These are phyloP conservation scores for Hemileia vastatrix DNA, from an alignment of 1,284 basidiomycete genomes.

Conservation along the genomic window DNA sequence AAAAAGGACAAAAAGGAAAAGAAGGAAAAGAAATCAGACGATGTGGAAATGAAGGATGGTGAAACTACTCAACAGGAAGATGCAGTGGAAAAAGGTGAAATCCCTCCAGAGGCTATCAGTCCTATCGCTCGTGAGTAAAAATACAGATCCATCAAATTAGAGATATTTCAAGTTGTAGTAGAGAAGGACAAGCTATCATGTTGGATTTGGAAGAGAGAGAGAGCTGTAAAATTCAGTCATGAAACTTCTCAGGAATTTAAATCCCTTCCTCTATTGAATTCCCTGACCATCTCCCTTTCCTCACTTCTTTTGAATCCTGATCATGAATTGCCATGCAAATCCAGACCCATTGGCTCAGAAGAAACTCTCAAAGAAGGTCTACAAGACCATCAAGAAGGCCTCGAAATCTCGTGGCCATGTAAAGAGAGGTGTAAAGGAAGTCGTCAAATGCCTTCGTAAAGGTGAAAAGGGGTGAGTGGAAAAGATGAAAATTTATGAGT, in stretches of 20 bases:
- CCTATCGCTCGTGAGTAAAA: conserved; percentile 60
- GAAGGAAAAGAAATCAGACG: background rate
- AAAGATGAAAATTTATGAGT: background rate
- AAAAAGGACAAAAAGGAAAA: background rate
- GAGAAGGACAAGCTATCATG: too few species aligned
- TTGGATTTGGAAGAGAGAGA: too few species aligned
- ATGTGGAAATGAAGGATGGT: background rate
- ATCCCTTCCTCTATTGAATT: too few species aligned
- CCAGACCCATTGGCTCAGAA: conserved; percentile 70
- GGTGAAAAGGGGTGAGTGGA: conserved; percentile 75
- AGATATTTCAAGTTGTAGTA: too few species aligned
- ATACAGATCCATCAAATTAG: too few species aligned
- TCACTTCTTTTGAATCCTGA: too few species aligned
- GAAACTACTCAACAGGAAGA: conserved; percentile 26
- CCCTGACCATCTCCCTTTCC: too few species aligned
- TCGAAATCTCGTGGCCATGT: conserved; percentile 54
- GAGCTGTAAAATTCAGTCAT: too few species aligned
- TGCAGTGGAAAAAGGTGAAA: conserved; percentile 17
- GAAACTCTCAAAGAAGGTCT: conserved; percentile 81
- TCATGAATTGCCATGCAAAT: too few species aligned
- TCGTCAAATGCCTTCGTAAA: conserved; percentile 88
- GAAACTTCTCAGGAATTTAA: too few species aligned
- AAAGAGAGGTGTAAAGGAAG: conserved; percentile 90
- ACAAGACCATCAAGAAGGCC: conserved; percentile 89
- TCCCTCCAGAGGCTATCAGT: conserved; percentile 59